A percentile compares a stretch with the other conserved stretches of the same genome.
Evolutionary conservation across 495 filamentous ascomycete species (phyloP).

Genomic region (Neurospora tetraspora): DNA sequence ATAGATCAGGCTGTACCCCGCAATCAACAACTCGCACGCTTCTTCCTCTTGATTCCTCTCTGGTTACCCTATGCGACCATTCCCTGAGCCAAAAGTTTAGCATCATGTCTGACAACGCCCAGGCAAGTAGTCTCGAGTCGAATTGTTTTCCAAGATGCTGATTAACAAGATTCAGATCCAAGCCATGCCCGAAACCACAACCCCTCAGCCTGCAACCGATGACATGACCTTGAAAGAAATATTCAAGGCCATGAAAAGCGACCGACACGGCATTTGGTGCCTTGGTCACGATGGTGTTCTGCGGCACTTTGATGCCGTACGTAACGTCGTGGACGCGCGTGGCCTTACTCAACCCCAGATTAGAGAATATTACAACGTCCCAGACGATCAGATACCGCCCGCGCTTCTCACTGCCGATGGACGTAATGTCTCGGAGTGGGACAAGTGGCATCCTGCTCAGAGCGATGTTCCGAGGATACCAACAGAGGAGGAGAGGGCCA

Average conservation of each 20-base stretch:
- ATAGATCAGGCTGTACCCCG: background rate
- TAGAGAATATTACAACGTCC: constrained; percentile 7
- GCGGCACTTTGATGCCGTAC: constrained; percentile 7
- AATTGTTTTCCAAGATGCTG: background rate
- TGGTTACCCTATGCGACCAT: background rate
- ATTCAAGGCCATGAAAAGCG: constrained; percentile 3
- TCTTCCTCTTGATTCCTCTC: background rate
- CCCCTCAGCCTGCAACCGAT: background rate
- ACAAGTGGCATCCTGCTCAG: constrained; percentile 4
- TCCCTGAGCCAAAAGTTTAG: background rate
- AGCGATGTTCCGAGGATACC: constrained; percentile 3
- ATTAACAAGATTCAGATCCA: background rate
- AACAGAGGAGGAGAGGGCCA: constrained; percentile 5
- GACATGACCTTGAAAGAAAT: constrained; percentile 5
- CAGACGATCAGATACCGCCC: background rate
- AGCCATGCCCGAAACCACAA: background rate
- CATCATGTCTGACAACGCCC: background rate
- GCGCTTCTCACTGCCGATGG: constrained; percentile 4
- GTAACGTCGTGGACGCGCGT: constrained; percentile 9
- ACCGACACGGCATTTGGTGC: constrained; percentile 5
- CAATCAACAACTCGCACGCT: background rate
- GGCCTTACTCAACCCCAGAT: constrained; percentile 9
- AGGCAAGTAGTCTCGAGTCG: background rate
- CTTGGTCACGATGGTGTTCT: constrained; percentile 8
- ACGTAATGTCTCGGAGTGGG: constrained; percentile 4